These are phyloP conservation scores for Stereocaulon alpinum DNA, from an alignment of 495 filamentous ascomycete species.

Conservation along the genomic window DNA sequence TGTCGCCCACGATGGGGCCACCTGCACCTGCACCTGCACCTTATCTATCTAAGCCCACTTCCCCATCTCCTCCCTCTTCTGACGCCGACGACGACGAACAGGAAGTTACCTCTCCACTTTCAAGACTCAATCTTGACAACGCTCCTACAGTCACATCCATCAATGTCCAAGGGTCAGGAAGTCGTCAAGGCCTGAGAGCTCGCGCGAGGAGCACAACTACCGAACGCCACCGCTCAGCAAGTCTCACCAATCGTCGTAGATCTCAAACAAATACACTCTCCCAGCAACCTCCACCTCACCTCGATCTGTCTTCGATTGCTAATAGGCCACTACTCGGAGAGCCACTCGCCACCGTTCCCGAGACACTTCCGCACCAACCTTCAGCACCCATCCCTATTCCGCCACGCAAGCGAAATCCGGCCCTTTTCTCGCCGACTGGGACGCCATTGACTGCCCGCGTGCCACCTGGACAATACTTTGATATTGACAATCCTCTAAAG, in stretches of 20 bases:
- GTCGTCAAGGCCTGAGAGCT: background rate
- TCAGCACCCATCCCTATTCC: slow-evolving; percentile 11
- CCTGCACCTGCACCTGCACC: background rate
- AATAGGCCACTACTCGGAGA: background rate
- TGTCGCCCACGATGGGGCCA: background rate
- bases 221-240: background rate
- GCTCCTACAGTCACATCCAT: background rate
- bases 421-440: slow-evolving; percentile 5
- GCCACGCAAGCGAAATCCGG: background rate
- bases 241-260: background rate
- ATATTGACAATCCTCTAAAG: background rate
- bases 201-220: slow-evolving; percentile 6
- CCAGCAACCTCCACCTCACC: background rate
- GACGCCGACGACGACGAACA: background rate
- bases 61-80: background rate
- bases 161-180: background rate
- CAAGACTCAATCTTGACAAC: background rate
- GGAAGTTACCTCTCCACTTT: background rate
- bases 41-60: background rate
- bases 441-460: slow-evolving; percentile 13
- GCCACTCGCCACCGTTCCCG: background rate
- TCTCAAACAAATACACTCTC: background rate
- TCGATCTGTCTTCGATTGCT: background rate
- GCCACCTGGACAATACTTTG: slow-evolving; percentile 4
- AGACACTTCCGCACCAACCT: background rate